Base-by-base conservation (phyloP, 148 eudicot species). In the Diospyros lotus region DNA sequence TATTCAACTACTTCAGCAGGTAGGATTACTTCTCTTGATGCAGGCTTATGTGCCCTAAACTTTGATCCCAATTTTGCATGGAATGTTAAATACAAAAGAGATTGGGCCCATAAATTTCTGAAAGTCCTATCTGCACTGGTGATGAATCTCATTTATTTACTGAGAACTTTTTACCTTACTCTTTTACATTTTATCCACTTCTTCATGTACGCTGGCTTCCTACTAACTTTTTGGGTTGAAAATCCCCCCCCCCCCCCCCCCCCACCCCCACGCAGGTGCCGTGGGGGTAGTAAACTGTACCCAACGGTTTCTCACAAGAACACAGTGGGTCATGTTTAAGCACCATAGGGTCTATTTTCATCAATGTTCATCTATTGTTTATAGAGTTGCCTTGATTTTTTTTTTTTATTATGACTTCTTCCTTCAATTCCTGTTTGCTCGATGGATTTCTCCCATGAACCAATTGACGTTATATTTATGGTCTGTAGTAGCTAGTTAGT, bases 1-100 rank as follows among this genome's bases (percentile, higher is more conserved):
- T 65, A 90, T 93, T 80, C 97, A 93, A 69, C 58, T 93, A 59
- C 93, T 90, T 74, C 95, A 93, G 78, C 97, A 93, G 95, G 97
- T 90, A 76, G 17, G 73, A 77, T 66, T 54, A 6, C 14, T 60
- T 72, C 43, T 77, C 71, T 67, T 13, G 15, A 51, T 67, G 61
- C 5, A 12, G 14, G 17, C 38, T 44, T 28, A 28, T 28, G 28
- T 28, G 28, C 28, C 56, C 52, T 18, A 5, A 59, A 51, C 55
- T 62, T 62, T 45, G 56, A 2, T 4, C 50, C 44, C 38, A 0
- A 17, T 62, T 61, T 48, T 46, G 60, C 44, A 6, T 48, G 55
- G n/a, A 11, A 13, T 3, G 28, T 61, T 50, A 11, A 4, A 43
- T 28, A 45, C 11, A 73, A 46, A 38, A 38, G 10, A 38, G 67